Base-by-base conservation (phyloP, 192 early-diverging fungal species). In the Coemansia sp. region DNA sequence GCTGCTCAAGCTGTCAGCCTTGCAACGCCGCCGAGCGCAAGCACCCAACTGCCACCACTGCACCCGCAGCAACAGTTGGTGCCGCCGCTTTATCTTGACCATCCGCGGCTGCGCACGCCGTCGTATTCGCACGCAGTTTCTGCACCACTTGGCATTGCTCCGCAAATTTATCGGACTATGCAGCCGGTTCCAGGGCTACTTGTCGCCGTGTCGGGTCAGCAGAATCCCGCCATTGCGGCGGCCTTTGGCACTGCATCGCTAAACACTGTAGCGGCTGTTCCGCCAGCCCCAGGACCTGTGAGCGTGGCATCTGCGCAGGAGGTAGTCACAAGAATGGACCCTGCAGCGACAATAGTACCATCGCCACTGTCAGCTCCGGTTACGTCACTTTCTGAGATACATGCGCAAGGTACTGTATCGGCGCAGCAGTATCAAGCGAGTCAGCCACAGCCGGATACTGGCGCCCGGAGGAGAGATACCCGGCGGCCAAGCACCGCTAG, bases 161-260 rank as follows among this genome's bases (percentile, higher is more conserved):
- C 57, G 31, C 49, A 50, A 7, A 62, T 62, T 9, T 62, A 52
- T 53, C 60, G 32, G 23, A 48, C 58, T 4, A 59, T 59, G 58
- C 58, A 56, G 31, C 55, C 44, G 41, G n/a, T 48, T 25, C 47
- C 58, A 27, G 44, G 47, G 41, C 49, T 59, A 24, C 44, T 25
- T 12, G 23, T 24, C 12, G 49, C 26, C 7, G 54, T 19, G 24
- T 55, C 54, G 21, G 10, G n/a, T n/a, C 25, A 55, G 27, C 54
- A 55, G 23, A 24, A 28, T 24, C n/a, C 54, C 3, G 21, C 25
- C 5, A 55, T 28, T 30, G 27, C 54, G 2, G 54, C 27, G 8
- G 54, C 54, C 4, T 7, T 25, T 12, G 19, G 54, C 54, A 5
- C 30, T 7, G 30, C 30, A 3, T 7, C 30, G 30, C 30, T 31